Evolutionary conservation across 192 early-diverging fungal species (phyloP).

Genomic region (Coemansia sp.): DNA sequence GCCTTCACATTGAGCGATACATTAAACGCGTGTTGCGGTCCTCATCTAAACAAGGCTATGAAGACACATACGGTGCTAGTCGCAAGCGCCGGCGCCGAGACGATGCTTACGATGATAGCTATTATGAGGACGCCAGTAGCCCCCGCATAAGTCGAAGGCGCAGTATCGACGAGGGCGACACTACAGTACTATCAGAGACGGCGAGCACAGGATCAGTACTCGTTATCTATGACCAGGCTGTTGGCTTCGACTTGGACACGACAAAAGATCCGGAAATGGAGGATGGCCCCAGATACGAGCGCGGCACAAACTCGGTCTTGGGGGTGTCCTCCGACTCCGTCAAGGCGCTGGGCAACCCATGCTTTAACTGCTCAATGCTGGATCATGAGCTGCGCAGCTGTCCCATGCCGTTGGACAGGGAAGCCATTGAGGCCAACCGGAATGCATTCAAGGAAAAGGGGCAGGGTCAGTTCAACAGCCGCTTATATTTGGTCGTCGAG

Average conservation of each 20-base stretch:
- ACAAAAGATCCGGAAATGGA: conserved; percentile 14
- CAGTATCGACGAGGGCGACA: background rate
- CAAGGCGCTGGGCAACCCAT: conserved; percentile 37
- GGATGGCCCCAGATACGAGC: conserved; percentile 13
- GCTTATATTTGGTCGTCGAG: conserved; percentile 35
- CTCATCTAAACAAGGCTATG: background rate
- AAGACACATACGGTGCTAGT: background rate
- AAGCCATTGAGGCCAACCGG: conserved; percentile 31
- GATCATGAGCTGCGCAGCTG: conserved; percentile 44
- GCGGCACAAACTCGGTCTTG: conserved; percentile 26
- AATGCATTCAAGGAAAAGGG: conserved; percentile 29
- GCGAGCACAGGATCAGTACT: background rate
- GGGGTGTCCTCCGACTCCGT: conserved; percentile 16
- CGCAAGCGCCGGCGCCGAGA: conserved; percentile 43
- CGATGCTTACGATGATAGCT: background rate
- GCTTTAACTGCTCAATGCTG: conserved; percentile 49
- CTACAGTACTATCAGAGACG: background rate
- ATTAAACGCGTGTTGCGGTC: conserved; percentile 15
- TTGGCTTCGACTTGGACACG: conserved; percentile 37
- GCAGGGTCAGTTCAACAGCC: conserved; percentile 19
- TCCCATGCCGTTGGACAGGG: conserved; percentile 29
- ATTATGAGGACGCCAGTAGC: background rate
- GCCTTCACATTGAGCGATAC: conserved; percentile 30
- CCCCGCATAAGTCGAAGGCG: background rate
- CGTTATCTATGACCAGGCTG: conserved; percentile 21